Evolutionary conservation across 352 stramenopile genomes (phyloP), one percentile per base, ranked within the genome.

Genomic region (Pythium inflatum): DNA sequence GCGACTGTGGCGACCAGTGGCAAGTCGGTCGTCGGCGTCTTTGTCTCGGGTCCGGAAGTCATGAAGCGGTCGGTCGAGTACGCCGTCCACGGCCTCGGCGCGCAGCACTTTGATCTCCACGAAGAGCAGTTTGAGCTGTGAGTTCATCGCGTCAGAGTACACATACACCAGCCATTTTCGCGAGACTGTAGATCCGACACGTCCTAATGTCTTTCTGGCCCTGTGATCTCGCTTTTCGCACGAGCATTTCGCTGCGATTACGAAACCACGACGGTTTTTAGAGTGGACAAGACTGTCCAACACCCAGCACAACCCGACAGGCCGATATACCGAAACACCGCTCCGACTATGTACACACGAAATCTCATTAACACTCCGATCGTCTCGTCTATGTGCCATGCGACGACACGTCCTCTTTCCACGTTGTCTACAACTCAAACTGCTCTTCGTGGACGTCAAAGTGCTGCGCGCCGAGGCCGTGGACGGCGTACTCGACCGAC

Each of bases 1-100:
- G 12, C 14, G 36, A 31, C 33, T 2, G 31, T 62, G 24, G 2
- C 5, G 54, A 57, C 55, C 54, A 24, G 41, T 12, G 58, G 49
- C 3, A 64, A 68, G 41, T 40, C 59, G 5, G 36, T 64, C 41
- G 46, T 73, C 46, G 67, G 70, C 24, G 60, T 70, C 16, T 73
- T 77, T 36, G 56, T 77, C 13, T 77, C 65, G 9, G 64, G 70
- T 31, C 70, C 65, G 1, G 53, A 66, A 45, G 56, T 60, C 9
- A 50, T 77, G 25, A 74, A 77, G 45, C 38, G 53, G 9, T 56
- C 65, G 25, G 41, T 57, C 28, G 65, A 74, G 31, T 57, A 61
- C 57, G 70, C 65, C 0, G 64, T 36, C 22, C 53, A 59, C 8
- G 59, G 48, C 11, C 36, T 70, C 33, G 70, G 66, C n/a, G 28